Conservation (phyloP, 2,329 filamentous ascomycete genomes). For the Sporothrix globosa region DNA sequence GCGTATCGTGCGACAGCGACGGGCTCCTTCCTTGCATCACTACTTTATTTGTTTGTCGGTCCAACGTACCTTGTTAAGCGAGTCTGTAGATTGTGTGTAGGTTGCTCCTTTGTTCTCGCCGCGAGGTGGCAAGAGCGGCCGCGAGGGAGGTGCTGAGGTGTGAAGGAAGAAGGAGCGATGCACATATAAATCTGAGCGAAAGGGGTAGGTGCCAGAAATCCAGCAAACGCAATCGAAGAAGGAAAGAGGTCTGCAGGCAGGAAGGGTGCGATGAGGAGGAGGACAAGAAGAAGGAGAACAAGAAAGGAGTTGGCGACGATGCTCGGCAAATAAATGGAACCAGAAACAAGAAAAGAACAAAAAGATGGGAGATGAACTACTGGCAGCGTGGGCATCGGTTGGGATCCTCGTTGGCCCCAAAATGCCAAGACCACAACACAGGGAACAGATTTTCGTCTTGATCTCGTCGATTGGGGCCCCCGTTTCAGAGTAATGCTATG, state of each 20-base stretch:
- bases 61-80: conserved; percentile 23
- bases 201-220: not conserved
- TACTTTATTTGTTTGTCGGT: conserved; percentile 16
- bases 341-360: not conserved
- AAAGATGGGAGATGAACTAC: conserved; percentile 24
- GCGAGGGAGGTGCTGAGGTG: not conserved
- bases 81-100: conserved; percentile 5
- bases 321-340: not conserved
- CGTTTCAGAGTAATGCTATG: conserved; percentile 24
- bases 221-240: conserved; percentile 8
- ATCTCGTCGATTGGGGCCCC: not conserved
- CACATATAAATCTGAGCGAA: not conserved
- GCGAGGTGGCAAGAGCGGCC: conserved; percentile 23
- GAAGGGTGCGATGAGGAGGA: not conserved
- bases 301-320: not conserved
- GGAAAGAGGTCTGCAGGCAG: not conserved
- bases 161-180: conserved; percentile 17
- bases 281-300: not conserved
- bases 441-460: conserved; percentile 22
- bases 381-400: not conserved
- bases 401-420: conserved; percentile 2
- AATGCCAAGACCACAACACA: conserved; percentile 29
- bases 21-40: conserved; percentile 24
- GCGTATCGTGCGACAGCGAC: conserved; percentile 12
- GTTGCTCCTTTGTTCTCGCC: conserved; percentile 8